Base-by-base conservation (phyloP, 2,329 filamentous ascomycete genomes). In the Ceratocystis colombiana region DNA sequence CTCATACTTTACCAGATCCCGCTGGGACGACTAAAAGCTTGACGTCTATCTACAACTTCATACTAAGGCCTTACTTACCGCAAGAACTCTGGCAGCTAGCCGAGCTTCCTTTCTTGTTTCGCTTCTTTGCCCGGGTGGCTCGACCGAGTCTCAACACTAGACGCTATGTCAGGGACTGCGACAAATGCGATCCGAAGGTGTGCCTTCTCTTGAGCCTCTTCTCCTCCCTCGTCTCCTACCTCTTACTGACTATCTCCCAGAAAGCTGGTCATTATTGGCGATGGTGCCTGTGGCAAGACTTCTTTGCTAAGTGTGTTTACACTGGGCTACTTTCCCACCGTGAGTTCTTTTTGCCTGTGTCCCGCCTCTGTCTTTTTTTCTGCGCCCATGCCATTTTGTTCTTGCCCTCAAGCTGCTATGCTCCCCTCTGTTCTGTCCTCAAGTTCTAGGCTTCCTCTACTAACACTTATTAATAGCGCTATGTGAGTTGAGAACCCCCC, bases 281-380 rank as follows among this genome's bases (percentile, higher is more conserved):
- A 96, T 74, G 94, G 94, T 80, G 94, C 94, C 71, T 99, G 94
- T 78, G 94, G 94, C 73, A 99, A 99, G 81, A 99, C 94, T 64
- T 96, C 90, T 85, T 79, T 99, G 72, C 80, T 99, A 71, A 96
- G 92, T 75, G 94, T 99, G 71, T 99, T 99, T 77, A 99, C 94
- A 45, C 82, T 99, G 65, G 94, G 94, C 67, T 97, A 96, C 77
- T 99, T 97, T 73, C 94, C 94, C 72, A 96, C 91, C 73, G 93
- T 96, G 81, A 79, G 90, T 84, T 37, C 33, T 12, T 37, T 37
- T 61, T 57, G 37, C 61, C 57, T 61, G 61, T 22, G 41, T 63
- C 66, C 61, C 37, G 57, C 33, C 33, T 37, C 33, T 37, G 33
- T 37, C 33, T 12, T 64, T 41, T 63, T 63, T 50, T 61, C 68